A percentile compares a stretch with the other conserved stretches of the same genome.
These are phyloP conservation scores for Kurtzmaniella fragi DNA, from an alignment of 805 yeast species.

Conservation along the genomic window DNA sequence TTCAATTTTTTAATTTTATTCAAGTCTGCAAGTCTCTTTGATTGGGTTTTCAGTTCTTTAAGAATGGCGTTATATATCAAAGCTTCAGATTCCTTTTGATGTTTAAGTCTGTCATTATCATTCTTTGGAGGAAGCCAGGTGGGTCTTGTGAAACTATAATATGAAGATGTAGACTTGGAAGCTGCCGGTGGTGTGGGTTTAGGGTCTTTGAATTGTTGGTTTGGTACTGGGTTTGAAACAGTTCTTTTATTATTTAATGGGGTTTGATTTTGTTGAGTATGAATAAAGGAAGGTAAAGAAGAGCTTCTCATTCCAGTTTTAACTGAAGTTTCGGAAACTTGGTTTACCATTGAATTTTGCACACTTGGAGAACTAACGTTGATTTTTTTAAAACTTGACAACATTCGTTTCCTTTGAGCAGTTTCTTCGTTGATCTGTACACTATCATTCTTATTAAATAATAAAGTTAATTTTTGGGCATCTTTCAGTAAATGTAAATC, in stretches of 20 bases:
- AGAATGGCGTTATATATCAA: slow-evolving; percentile 38
- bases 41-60: slow-evolving; percentile 30
- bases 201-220: neutral
- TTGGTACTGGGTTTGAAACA: neutral
- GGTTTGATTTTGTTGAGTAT: neutral
- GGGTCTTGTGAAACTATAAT: slow-evolving; percentile 53
- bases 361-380: neutral
- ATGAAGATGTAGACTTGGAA: slow-evolving; percentile 5
- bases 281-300: neutral
- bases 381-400: slow-evolving; percentile 15
- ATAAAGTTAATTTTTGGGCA: slow-evolving; percentile 25
- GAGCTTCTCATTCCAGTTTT: neutral
- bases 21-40: slow-evolving; percentile 23
- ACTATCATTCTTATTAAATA: slow-evolving; percentile 21
- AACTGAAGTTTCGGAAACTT: neutral
- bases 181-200: slow-evolving; percentile 4
- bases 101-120: slow-evolving; percentile 46
- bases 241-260: neutral
- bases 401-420: slow-evolving; percentile 15
- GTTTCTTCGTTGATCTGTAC: slow-evolving; percentile 20
- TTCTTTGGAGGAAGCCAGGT: slow-evolving; percentile 63
- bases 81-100: slow-evolving; percentile 47
- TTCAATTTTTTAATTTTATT: slow-evolving; percentile 27
- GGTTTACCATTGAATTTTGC: neutral
- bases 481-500: slow-evolving; percentile 23